Base-by-base conservation (phyloP, 495 filamentous ascomycete species). In the Xylaria telfairii region DNA sequence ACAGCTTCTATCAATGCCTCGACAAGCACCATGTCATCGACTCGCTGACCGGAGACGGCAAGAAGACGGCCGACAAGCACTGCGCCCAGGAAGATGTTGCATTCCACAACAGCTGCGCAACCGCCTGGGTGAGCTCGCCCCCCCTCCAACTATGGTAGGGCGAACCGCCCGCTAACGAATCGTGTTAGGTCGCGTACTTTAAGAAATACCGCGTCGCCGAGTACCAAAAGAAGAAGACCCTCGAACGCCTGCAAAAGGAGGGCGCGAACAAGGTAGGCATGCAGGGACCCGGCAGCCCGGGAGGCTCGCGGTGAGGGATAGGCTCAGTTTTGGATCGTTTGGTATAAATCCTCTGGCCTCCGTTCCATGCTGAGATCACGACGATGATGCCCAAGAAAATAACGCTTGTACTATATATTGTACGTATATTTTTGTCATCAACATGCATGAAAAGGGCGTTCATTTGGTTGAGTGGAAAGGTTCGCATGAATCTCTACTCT, bases 191-290 rank as follows among this genome's bases (percentile, higher is more conserved):
- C 68, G 92, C 92, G 81, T 97, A 99, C 81, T 99, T 99, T 86
- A 97, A 98, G 82, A 92, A 97, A 78, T 90, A 93, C 81, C 86
- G 96, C 70, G 93, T 98, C 47, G 94, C 96, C 85, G 95, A 98
- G 68, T 87, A 90, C 76, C 92, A 97, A 69, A 92, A 93, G 78
- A 91, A 92, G 72, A 85, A 90, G 80, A 92, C 91, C 53, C 81
- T 98, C 44, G 90, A 91, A 81, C 88, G 88, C 72, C 87, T 99
- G 70, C 88, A 93, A 79, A 89, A 87, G 30, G 92, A 97, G 79
- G 93, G 93, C 71, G 95, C 91, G 32, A 85, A 88, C 69, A 77
- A 87, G 77, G 85, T 93, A 80, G 78, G 78, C 19, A 74, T 84
- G 32, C 67, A 74, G 24, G 44, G 64, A 13, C 60, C 70, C 13